Base-by-base conservation (phyloP, 495 filamentous ascomycete genomes). In the Endocarpon pusillum region DNA sequence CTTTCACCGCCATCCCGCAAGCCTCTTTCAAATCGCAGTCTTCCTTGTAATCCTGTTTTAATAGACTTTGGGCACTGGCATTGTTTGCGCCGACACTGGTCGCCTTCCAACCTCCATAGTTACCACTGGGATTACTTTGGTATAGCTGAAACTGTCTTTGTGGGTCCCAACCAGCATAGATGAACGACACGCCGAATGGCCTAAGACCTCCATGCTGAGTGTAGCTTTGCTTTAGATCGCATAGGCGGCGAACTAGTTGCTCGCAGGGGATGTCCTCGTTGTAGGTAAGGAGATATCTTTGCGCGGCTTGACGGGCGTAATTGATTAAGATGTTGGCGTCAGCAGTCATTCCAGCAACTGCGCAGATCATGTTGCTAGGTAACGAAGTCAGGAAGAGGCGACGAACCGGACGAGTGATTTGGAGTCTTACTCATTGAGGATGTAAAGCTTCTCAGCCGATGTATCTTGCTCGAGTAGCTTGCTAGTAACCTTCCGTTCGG, bases 261-360 rank as follows among this genome's bases (percentile, higher is more conserved):
- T 96, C 89, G 63, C 89, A 99, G 37, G 89, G 89, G 47, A 99
- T 99, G 50, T 99, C 89, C 73, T 93, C 83, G 67, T 94, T 92
- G 73, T 96, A 99, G 40, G 89, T 99, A 37, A 89, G 73, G 52
- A 99, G 89, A 59, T 96, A 96, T 42, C 75, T 73, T 61, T 99
- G 89, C 38, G 89, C 91, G 48, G 78, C 77, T 71, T 92, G 83
- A 41, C 89, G 85, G 58, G 89, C 89, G 61, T 82, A 94, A 69
- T 96, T 96, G 76, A 97, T 96, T 46, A 97, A 78, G 59, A 97
- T 97, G 66, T 97, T 97, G 45, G 89, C 89, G 55, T 97, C 89
- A 52, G 89, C 86, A 32, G 84, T 96, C 89, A 96, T 94, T 62
- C 89, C 89, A 43, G 89, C 89, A 36, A 97, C 89, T 36, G 89